Evolutionary conservation across 2,329 filamentous ascomycete genomes (phyloP).

Genomic region (Microcyclospora pomicola): DNA sequence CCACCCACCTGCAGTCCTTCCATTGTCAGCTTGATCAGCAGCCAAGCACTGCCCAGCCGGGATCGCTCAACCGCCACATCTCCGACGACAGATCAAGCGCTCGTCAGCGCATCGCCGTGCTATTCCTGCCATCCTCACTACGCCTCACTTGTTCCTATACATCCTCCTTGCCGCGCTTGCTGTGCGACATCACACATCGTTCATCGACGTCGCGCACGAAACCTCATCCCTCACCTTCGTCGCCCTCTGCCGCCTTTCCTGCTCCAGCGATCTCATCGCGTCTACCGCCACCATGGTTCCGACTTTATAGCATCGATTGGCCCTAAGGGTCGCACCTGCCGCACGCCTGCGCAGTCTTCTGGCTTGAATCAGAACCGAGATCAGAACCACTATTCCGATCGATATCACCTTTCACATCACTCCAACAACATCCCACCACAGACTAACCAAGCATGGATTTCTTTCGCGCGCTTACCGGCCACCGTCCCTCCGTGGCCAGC

Average conservation of each 20-base stretch:
- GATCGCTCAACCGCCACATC: conserved; percentile 3
- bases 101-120: no score
- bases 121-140: conserved; percentile 1
- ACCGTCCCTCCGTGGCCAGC: conserved; percentile 7
- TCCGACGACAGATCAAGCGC: not conserved
- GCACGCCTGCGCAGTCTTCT: conserved; percentile 2
- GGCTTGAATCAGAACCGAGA: not conserved
- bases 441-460: conserved; percentile 6
- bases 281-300: conserved; percentile 1
- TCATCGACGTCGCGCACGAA: no score
- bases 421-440: not conserved
- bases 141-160: not conserved
- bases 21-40: no score
- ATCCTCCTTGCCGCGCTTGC: no score
- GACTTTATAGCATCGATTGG: conserved; percentile 8
- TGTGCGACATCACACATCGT: no score
- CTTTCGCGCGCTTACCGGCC: conserved; percentile 4
- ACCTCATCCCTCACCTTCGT: not conserved
- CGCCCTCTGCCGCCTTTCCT: not conserved
- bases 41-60: not conserved
- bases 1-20: no score
- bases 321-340: conserved; percentile 5
- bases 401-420: not conserved
- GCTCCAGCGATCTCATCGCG: not conserved
- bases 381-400: not conserved